A percentile compares a stretch with the other conserved stretches of the same genome.
Conservation (phyloP, 768 basidiomycete genomes). For the Boletus tomentosulus region DNA sequence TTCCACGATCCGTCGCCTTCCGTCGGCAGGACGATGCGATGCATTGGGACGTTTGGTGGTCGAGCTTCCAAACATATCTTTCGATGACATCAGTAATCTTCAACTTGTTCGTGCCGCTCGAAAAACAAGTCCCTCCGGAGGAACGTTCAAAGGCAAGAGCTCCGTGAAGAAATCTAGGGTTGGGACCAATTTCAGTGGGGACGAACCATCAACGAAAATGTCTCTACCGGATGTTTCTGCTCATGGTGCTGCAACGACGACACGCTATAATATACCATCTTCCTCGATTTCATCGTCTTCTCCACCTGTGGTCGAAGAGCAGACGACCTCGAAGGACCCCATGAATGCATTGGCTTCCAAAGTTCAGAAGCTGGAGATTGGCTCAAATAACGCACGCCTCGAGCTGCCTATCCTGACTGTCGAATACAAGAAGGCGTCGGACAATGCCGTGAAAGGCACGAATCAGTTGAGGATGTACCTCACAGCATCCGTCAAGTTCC, state of each 20-base stretch:
- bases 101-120: neutral
- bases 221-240: neutral
- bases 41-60: neutral
- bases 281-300: neutral
- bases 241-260: too few species aligned
- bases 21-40: neutral
- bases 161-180: neutral
- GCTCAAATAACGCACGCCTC: neutral
- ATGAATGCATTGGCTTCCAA: neutral
- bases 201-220: neutral
- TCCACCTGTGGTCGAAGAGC: neutral
- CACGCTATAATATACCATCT: neutral
- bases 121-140: neutral
- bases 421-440: constrained; percentile 2
- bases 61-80: neutral
- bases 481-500: constrained; percentile 6
- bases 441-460: neutral
- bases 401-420: constrained; percentile 6
- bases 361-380: neutral
- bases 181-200: neutral
- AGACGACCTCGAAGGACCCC: neutral
- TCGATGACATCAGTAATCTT: neutral
- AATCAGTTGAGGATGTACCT: constrained; percentile 9
- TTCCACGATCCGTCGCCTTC: neutral
- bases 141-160: neutral